Base-by-base conservation (phyloP, 495 filamentous ascomycete species). In the Hypoxylon rickii region DNA sequence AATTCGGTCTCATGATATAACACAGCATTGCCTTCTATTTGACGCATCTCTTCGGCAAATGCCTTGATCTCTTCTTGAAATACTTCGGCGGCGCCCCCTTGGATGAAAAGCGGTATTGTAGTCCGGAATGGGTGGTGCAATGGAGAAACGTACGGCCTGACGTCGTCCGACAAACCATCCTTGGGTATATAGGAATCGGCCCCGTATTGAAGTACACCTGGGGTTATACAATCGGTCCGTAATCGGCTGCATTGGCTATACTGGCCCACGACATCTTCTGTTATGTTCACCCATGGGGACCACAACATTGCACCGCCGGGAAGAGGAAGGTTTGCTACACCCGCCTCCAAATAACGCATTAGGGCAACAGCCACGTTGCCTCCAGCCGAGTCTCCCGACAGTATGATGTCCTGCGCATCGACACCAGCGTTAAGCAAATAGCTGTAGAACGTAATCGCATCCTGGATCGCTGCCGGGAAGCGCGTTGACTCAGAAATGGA, bases 201-300 rank as follows among this genome's bases (percentile, higher is more conserved):
- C 3, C 56, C 61, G 51, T 51, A 64, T 2, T 64, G 41, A 7
- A 64, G 51, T n/a, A 64, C 10, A 0, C n/a, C n/a, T n/a, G n/a
- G 40, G 17, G 10, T 15, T 11, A 64, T 8, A 18, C 21, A 26
- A 16, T 60, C 51, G 2, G 3, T 22, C 15, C 8, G 7, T 7
- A 42, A 24, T 1, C 36, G 44, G 2, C 8, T 24, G 21, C 11
- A 19, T 10, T 5, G 0, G 10, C 24, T 12, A n/a, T 52, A 64
- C 7, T 56, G 42, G 0, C 18, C 1, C 2, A 34, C 55, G 0
- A 43, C 55, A 1, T 52, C 31, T 0, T 11, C 0, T 1, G 51
- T 60, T 13, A 64, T 32, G 12, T 64, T 39, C 2, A 64, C 46
- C 61, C 55, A 64, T 1, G 61, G 61, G 3, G 55, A 64, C 45